Base-by-base conservation (phyloP, 192 early-diverging fungal species). In the Paraglomus brasilianum region DNA sequence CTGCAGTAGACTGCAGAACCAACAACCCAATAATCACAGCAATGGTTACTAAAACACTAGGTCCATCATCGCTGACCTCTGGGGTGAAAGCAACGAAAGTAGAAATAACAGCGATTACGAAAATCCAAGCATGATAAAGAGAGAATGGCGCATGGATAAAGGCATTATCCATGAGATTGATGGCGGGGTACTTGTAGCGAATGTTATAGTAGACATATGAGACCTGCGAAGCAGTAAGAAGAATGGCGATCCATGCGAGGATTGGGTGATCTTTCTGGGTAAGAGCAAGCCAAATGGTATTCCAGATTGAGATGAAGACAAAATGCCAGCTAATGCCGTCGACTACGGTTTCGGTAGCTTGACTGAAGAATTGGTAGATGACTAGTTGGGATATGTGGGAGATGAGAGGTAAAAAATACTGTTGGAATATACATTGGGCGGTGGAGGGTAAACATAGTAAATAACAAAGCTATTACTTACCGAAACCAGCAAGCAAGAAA, bases 131-230 rank as follows among this genome's bases (percentile, higher is more conserved):
- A 75, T 87, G 84, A 77, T 83, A 88, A 36, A 88, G 74, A 42
- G 85, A 86, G 81, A 90, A 85, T 70, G 89, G 89, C 44, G 85
- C 81, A 72, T 86, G 86, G 39, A 88, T 71, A 53, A 86, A 84
- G 40, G 89, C 3, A 19, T 49, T 69, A 46, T 90, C 82, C 19
- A 51, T 55, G 61, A 63, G 48, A 38, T 66, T 74, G 10, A 55
- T 58, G 14, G 79, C 45, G 10, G 75, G 73, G 42, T 69, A 73
- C 24, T 77, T 59, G 30, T 75, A 64, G 59, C 75, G 69, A 39
- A 85, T 70, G 63, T 75, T 73, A 78, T 82, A 83, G 74, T 83
- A 87, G 59, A 88, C 78, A 39, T 74, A 76, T 13, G 86, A 79
- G 67, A 90, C 77, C 43, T 84, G 81, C 17, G 76, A 78, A 15